These are phyloP conservation scores for Penicillium rolfsii DNA, from an alignment of 2,329 filamentous ascomycete species.

Conservation along the genomic window DNA sequence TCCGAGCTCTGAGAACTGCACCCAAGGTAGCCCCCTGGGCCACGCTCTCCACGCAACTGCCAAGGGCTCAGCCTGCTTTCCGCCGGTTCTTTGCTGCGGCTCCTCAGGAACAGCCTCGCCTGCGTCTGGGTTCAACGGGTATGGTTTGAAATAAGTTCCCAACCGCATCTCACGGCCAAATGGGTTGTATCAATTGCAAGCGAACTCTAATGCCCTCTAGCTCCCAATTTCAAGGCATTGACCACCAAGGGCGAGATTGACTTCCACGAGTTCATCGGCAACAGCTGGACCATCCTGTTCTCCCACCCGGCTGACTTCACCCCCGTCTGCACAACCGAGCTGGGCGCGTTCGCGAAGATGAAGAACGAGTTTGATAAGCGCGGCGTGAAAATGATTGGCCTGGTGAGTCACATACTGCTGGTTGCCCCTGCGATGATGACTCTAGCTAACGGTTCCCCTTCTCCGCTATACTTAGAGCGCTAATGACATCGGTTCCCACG, in stretches of 20 bases:
- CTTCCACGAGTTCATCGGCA: conserved; percentile 71
- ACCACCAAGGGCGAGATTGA: conserved; percentile 68
- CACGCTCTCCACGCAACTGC: conserved; percentile 27
- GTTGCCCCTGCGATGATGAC: neutral
- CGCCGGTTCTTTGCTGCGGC: conserved; percentile 35
- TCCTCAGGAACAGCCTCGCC: conserved; percentile 39
- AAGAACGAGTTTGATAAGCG: conserved; percentile 85
- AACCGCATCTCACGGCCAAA: no score
- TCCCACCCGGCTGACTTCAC: conserved; percentile 81
- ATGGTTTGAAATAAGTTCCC: conserved; percentile 3
- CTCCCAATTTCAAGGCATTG: conserved; percentile 69
- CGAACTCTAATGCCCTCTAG: conserved; percentile 32
- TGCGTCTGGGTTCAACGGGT: conserved; percentile 44
- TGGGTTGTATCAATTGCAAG: no score
- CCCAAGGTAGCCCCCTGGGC: conserved; percentile 28
- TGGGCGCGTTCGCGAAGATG: conserved; percentile 88
- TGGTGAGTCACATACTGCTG: conserved; percentile 50
- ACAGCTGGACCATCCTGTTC: conserved; percentile 70
- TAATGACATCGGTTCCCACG: conserved; percentile 55
- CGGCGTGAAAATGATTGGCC: conserved; percentile 86
- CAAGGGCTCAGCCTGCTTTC: conserved; percentile 31
- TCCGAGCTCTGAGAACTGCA: conserved; percentile 32
- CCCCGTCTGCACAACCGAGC: conserved; percentile 93
- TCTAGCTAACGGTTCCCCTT: neutral
- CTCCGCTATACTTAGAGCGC: conserved; percentile 55